Conservation (phyloP, 2,329 filamentous ascomycete species). For the Fusarium newnesense region DNA sequence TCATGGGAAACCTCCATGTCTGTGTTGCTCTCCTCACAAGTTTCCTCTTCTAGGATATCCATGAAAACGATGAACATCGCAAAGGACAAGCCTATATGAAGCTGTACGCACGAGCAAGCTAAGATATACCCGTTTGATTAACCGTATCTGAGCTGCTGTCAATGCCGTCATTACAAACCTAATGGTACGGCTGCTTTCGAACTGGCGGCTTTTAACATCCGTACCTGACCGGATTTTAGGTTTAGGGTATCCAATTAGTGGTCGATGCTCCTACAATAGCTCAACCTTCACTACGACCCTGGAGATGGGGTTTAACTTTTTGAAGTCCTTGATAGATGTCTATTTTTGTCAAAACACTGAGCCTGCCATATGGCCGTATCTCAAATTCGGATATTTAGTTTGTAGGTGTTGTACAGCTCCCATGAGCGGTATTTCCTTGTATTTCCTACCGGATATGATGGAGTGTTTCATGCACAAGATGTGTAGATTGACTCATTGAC, state of each 20-base stretch:
- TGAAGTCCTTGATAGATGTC: not conserved
- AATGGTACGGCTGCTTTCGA: not conserved
- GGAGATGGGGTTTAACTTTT: not conserved
- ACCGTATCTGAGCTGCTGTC: conserved; percentile 17
- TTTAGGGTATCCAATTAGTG: conserved; percentile 18
- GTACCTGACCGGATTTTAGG: conserved; percentile 5
- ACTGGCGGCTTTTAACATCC: not conserved
- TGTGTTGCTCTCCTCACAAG: conserved; percentile 1
- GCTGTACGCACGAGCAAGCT: not conserved
- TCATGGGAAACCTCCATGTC: conserved; percentile 13
- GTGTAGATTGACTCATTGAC: not conserved
- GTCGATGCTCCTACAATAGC: not conserved
- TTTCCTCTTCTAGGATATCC: not conserved
- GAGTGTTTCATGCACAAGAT: not conserved
- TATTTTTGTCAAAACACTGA: not conserved
- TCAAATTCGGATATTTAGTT: not conserved
- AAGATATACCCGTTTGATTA: conserved; percentile 5
- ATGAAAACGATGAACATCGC: not conserved
- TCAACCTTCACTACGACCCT: not conserved
- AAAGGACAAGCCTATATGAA: not conserved
- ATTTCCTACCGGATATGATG: not conserved
- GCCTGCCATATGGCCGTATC: not conserved
- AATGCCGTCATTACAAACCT: not conserved
- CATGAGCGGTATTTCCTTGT: not conserved
- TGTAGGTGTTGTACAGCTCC: too few relatives aligned